These are phyloP conservation scores for Nectriaceae sp. DNA, from an alignment of 2,329 filamentous ascomycete species.

Conservation along the genomic window DNA sequence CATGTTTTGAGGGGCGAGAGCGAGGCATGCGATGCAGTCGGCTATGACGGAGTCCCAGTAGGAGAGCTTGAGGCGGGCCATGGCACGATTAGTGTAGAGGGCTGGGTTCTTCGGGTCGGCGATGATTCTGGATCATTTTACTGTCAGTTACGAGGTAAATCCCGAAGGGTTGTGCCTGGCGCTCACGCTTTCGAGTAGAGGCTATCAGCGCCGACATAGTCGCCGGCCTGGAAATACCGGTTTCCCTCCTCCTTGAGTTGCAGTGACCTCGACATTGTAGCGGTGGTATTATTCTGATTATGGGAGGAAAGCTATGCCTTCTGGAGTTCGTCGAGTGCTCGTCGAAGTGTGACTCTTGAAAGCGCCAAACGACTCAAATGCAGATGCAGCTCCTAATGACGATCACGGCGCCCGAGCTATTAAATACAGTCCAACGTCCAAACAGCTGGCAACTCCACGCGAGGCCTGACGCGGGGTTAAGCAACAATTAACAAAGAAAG, in stretches of 20 bases:
- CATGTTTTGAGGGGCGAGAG: conserved; percentile 64
- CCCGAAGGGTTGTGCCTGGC: background rate
- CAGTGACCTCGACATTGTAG: conserved; percentile 37
- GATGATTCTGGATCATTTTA: conserved; percentile 71
- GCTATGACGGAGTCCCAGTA: conserved; percentile 74
- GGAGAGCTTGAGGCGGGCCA: conserved; percentile 74
- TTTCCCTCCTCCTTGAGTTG: conserved; percentile 63
- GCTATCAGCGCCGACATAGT: conserved; percentile 66
- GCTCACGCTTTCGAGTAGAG: conserved; percentile 72
- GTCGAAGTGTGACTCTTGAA: too few species aligned
- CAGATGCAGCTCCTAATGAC: too few species aligned
- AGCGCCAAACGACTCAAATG: too few species aligned
- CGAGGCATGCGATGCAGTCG: conserved; percentile 76
- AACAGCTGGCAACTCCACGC: too few species aligned
- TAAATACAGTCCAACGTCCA: too few species aligned
- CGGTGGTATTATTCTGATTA: too few species aligned
- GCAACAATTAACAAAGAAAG: too few species aligned
- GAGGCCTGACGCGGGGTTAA: too few species aligned
- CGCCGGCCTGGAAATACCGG: conserved; percentile 62
- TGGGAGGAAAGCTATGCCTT: too few species aligned
- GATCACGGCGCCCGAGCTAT: too few species aligned
- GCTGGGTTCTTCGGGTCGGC: conserved; percentile 75
- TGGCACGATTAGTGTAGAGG: conserved; percentile 87
- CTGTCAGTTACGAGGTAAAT: conserved; percentile 11
- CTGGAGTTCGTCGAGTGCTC: too few species aligned